Evolutionary conservation across 2,329 filamentous ascomycete genomes (phyloP).

Genomic region (Plectosphaerella sp.): DNA sequence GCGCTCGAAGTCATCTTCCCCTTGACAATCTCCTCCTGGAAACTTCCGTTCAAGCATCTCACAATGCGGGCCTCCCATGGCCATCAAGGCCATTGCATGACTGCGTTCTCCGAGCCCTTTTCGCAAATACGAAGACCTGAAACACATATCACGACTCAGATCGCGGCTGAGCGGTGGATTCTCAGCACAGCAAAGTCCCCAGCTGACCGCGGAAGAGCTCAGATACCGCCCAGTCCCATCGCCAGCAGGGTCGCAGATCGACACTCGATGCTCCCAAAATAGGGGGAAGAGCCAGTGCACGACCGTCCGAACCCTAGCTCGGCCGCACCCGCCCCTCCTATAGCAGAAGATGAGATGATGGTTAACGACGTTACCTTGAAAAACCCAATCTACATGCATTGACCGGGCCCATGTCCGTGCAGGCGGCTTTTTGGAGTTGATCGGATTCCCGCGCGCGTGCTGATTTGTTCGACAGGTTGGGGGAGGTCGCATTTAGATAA

Average conservation of each 20-base stretch:
- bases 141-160: not conserved
- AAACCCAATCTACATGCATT: not conserved
- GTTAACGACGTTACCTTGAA: not conserved
- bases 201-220: not conserved
- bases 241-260: no score
- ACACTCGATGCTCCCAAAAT: no score
- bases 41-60: not conserved
- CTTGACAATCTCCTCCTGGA: not conserved
- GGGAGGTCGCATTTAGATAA: no score
- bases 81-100: no score
- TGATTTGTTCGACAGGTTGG: not conserved
- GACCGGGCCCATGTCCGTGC: not conserved
- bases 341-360: not conserved
- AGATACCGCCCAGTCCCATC: no score
- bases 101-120: no score
- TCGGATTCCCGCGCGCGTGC: not conserved
- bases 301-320: no score
- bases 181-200: not conserved
- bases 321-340: no score
- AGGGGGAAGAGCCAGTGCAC: no score
- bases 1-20: no score
- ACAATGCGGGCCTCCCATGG: not conserved
- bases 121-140: not conserved
- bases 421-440: not conserved
- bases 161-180: not conserved